A percentile compares a stretch with the other conserved stretches of the same genome.
phyloP scores from a whole-genome alignment of 176 grass and related monocot genomes.

The Aegilops umbellulata region DNA sequence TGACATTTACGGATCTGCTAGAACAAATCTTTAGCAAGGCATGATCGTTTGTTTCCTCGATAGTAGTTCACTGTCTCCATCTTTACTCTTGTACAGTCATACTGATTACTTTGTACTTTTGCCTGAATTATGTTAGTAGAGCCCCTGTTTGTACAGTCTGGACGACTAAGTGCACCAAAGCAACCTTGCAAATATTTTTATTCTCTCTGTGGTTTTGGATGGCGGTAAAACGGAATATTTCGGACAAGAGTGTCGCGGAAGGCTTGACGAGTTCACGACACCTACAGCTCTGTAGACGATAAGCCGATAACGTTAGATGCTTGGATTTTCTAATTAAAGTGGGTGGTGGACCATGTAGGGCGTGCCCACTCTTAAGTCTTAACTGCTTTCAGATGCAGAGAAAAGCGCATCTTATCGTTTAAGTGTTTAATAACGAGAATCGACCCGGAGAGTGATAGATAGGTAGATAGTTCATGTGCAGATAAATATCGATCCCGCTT shows the following conservation, averaged over 20 bases:
- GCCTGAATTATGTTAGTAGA: not conserved
- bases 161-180: not conserved
- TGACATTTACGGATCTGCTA: not conserved
- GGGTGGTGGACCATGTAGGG: constrained; percentile 20
- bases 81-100: not conserved
- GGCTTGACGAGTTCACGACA: constrained; percentile 12
- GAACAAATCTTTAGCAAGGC: not conserved
- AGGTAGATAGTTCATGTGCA: constrained; percentile 25
- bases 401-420: not conserved
- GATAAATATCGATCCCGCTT: constrained; percentile 11
- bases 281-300: not conserved
- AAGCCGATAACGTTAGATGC: constrained; percentile 12
- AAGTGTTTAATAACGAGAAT: constrained; percentile 23
- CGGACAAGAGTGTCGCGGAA: not conserved
- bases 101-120: not conserved
- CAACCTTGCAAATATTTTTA: not conserved
- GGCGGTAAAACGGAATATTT: constrained; percentile 22
- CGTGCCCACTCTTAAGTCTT: constrained; percentile 8
- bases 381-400: constrained; percentile 17
- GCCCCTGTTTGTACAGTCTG: not conserved
- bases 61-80: not conserved
- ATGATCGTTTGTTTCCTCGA: not conserved
- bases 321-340: constrained; percentile 22
- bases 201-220: not conserved
- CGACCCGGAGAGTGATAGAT: constrained; percentile 24